Base-by-base conservation (phyloP, 2,329 filamentous ascomycete genomes). In the Didymella sp. region DNA sequence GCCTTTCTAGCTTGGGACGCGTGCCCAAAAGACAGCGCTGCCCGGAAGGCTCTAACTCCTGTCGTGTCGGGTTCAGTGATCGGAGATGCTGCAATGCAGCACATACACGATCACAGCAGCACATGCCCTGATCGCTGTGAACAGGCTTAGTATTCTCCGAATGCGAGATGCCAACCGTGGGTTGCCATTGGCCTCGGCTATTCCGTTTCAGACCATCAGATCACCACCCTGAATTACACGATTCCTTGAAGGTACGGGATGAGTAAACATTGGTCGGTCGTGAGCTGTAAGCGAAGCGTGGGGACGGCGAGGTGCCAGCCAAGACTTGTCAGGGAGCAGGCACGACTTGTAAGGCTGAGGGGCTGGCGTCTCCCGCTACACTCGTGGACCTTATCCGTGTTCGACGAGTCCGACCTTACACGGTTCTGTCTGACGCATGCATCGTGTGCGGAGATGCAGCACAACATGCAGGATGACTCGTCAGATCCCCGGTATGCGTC, bases 261-360 rank as follows among this genome's bases (percentile, higher is more conserved):
- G 53, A 45, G 13, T 41, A 30, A 47, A 47, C 22, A 24, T 38
- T 47, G 46, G 47, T 56, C 53, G 43, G 38, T 41, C 47, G 38
- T 35, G 21, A 28, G 28, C 44, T 35, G 51, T 56, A 63, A 61
- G 58, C 53, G 51, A 56, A 27, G 55, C 58, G 52, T 59, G 58
- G 58, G 56, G 59, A 59, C 47, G 28, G 27, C 51, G 56, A 50
- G 58, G 40, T 33, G 53, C 27, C 30, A 24, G 51, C 28, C 31
- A 49, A 43, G 45, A 31, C 22, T 21, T 40, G 45, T 15, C 52
- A 55, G 33, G 43, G 45, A 56, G 41, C 28, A 28, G 31, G 46
- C 52, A 46, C 31, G 25, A 41, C 30, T 58, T 54, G 61, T 70
- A 68, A 58, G 63, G 67, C 67, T 69, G 63, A 58, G 45, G 51